Evolutionary conservation across 2,329 filamentous ascomycete species (phyloP).

Genomic region (Botrytis fragariae): DNA sequence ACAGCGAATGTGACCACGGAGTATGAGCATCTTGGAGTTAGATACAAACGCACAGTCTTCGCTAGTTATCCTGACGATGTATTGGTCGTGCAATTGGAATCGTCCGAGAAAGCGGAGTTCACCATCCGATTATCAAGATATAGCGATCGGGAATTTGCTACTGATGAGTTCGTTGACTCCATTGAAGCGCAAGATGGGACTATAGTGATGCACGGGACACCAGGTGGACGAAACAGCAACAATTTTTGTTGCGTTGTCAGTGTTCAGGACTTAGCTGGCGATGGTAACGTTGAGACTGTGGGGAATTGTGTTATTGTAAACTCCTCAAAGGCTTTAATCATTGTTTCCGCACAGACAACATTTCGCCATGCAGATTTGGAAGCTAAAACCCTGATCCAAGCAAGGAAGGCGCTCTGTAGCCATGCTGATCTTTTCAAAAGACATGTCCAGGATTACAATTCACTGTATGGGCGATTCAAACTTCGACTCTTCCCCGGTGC

Average conservation of each 20-base stretch:
- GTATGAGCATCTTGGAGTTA: slow-evolving; percentile 39
- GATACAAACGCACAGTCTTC: slow-evolving; percentile 40
- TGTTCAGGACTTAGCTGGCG: slow-evolving; percentile 30
- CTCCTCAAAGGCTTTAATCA: slow-evolving; percentile 39
- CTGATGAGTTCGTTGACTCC: slow-evolving; percentile 45
- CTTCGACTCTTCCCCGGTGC: slow-evolving; percentile 36
- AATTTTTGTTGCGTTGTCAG: slow-evolving; percentile 38
- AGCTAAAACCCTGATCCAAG: neutral
- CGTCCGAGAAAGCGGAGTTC: slow-evolving; percentile 25
- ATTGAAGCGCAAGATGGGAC: slow-evolving; percentile 35
- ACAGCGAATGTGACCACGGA: slow-evolving; percentile 39
- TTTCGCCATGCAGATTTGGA: slow-evolving; percentile 39
- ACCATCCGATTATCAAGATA: slow-evolving; percentile 40
- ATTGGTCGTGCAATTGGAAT: slow-evolving; percentile 39
- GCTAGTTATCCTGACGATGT: slow-evolving; percentile 43
- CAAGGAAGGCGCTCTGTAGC: neutral
- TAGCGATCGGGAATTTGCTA: slow-evolving; percentile 44
- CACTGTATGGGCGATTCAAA: slow-evolving; percentile 35
- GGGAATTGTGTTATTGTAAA: slow-evolving; percentile 41
- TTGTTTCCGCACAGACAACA: slow-evolving; percentile 43
- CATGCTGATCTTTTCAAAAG: slow-evolving; percentile 30
- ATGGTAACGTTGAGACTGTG: slow-evolving; percentile 33
- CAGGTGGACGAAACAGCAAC: slow-evolving; percentile 40
- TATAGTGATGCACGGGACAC: slow-evolving; percentile 42
- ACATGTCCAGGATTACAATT: slow-evolving; percentile 40